A percentile compares a stretch with the other conserved stretches of the same genome.
phyloP scores from a whole-genome alignment of 441 rosid genomes.

The Manihot esculenta region DNA sequence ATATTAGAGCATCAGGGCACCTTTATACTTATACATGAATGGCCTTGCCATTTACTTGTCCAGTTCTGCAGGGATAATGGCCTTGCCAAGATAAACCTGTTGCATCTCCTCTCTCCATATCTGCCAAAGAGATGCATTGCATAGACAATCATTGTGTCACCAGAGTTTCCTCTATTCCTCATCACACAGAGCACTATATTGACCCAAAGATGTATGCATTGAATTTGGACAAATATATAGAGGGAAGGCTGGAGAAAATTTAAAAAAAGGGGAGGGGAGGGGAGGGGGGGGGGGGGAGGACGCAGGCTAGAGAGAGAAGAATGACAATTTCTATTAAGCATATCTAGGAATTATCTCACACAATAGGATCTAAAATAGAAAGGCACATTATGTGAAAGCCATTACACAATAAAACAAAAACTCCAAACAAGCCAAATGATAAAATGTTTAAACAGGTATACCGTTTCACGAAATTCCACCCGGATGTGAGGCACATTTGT shows the following conservation, averaged over 20 bases:
- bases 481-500: conserved; percentile 99
- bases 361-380: not conserved
- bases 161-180: too few relatives aligned
- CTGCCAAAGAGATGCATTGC: conserved; percentile 35
- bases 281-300: too few relatives aligned
- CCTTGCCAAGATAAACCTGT: conserved; percentile 74
- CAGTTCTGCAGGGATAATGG: conserved; percentile 53
- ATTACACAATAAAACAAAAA: not conserved
- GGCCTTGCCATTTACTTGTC: conserved; percentile 44
- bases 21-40: conserved; percentile 10
- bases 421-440: not conserved
- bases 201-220: not conserved
- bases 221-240: not conserved
- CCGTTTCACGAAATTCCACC: conserved; percentile 89
- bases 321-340: not conserved
- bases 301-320: not conserved
- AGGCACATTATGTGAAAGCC: not conserved
- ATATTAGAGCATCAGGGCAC: conserved; percentile 26
- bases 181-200: too few relatives aligned
- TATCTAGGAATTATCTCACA: not conserved
- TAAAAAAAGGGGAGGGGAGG: not conserved
- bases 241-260: not conserved
- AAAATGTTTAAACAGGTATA: conserved; percentile 21
- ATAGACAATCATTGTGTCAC: not conserved
- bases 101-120: conserved; percentile 98